These are phyloP conservation scores for Termitomyces sp. DNA, from an alignment of 768 basidiomycete species.

Conservation along the genomic window DNA sequence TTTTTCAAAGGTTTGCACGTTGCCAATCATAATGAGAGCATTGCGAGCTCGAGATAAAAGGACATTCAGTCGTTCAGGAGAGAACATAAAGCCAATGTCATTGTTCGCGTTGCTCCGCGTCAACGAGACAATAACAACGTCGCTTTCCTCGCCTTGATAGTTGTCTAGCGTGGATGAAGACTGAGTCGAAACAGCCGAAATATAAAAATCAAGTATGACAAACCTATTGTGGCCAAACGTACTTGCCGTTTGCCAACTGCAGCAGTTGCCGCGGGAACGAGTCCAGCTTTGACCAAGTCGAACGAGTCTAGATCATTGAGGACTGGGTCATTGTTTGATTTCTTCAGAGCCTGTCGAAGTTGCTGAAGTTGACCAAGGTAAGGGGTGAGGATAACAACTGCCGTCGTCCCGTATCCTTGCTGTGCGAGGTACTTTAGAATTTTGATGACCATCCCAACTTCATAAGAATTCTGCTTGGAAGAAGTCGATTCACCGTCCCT, in stretches of 20 bases:
- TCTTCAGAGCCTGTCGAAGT: slow-evolving; percentile 22
- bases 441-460: not conserved
- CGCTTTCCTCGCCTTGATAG: slow-evolving; percentile 72
- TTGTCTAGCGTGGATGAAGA: slow-evolving; percentile 41
- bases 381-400: not conserved
- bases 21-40: slow-evolving; percentile 62
- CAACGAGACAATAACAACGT: slow-evolving; percentile 58
- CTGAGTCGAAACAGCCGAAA: not conserved
- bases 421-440: not conserved
- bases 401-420: not conserved
- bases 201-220: not conserved
- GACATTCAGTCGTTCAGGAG: slow-evolving; percentile 66
- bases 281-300: slow-evolving; percentile 43
- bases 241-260: slow-evolving; percentile 34
- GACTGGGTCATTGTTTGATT: slow-evolving; percentile 45
- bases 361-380: slow-evolving; percentile 1
- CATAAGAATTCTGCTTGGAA: not conserved
- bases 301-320: slow-evolving; percentile 37
- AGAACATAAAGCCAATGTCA: slow-evolving; percentile 68
- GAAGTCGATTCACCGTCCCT: not conserved
- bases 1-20: slow-evolving; percentile 35
- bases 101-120: slow-evolving; percentile 50
- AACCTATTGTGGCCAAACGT: slow-evolving; percentile 26
- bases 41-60: slow-evolving; percentile 64
- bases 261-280: slow-evolving; percentile 27